A percentile compares a stretch with the other conserved stretches of the same genome.
Conservation (phyloP, 768 basidiomycete genomes). For the Leccinum fibrillosum region DNA sequence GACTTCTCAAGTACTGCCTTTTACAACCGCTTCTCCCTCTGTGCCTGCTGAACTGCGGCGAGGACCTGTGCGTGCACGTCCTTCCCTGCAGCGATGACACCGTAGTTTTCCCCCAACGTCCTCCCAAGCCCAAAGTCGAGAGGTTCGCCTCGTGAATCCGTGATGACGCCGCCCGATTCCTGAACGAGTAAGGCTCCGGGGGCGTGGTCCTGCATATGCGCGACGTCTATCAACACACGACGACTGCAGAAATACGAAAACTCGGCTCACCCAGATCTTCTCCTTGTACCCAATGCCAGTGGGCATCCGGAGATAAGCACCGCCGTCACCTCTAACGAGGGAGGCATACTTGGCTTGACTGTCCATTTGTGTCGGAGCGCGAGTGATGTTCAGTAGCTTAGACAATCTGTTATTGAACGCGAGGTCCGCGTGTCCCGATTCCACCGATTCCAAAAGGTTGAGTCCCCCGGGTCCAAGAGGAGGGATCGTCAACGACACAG, state of each 20-base stretch:
- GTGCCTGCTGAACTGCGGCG: constrained; percentile 66
- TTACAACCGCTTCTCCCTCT: constrained; percentile 24
- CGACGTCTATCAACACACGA: neutral
- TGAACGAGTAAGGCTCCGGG: constrained; percentile 79
- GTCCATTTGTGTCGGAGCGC: constrained; percentile 80
- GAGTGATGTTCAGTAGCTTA: constrained; percentile 58
- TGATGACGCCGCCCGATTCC: constrained; percentile 86
- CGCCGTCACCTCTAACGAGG: constrained; percentile 83
- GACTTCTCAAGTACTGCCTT: no score
- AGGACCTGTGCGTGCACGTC: constrained; percentile 68
- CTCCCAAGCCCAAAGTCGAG: constrained; percentile 87
- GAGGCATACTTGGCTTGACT: constrained; percentile 94
- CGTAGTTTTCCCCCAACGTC: constrained; percentile 82
- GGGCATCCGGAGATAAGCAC: constrained; percentile 78
- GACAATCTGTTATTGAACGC: constrained; percentile 77
- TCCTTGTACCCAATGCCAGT: constrained; percentile 77
- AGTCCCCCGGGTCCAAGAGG: constrained; percentile 42
- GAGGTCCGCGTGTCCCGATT: constrained; percentile 89
- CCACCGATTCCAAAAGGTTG: constrained; percentile 87
- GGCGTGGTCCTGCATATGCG: constrained; percentile 75
- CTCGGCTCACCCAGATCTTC: constrained; percentile 87
- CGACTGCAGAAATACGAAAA: no score
- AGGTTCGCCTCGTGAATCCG: constrained; percentile 72
- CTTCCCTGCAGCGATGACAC: constrained; percentile 80
- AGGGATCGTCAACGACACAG: constrained; percentile 49